Evolutionary conservation across 2,329 filamentous ascomycete genomes (phyloP).

Genomic region (Sclerotinia borealis): DNA sequence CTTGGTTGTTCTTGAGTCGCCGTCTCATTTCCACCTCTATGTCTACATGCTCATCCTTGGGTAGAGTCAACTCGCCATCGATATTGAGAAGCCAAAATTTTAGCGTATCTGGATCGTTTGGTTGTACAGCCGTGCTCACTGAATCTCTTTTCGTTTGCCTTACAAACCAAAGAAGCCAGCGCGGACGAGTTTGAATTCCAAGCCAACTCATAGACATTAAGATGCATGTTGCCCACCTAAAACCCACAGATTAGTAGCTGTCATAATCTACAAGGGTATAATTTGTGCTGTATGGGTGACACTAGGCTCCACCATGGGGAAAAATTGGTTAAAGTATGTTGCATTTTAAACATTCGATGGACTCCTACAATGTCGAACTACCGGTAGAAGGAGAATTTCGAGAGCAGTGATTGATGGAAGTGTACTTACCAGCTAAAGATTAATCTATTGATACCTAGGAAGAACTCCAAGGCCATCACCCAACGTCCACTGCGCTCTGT

Average conservation of each 20-base stretch:
- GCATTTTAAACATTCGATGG: not conserved
- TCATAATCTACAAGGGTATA: not conserved
- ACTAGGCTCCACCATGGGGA: not conserved
- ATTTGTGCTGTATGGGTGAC: not conserved
- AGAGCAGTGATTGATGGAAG: not conserved
- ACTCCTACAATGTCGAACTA: too few species aligned
- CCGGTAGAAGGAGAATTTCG: too few species aligned
- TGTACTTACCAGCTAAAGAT: constrained; percentile 39
- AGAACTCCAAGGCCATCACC: constrained; percentile 69
- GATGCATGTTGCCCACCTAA: constrained; percentile 23
- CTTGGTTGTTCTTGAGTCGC: constrained; percentile 43
- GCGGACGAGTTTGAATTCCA: constrained; percentile 56
- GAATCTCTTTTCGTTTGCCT: constrained; percentile 25
- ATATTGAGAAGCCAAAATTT: constrained; percentile 50
- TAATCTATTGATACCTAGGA: constrained; percentile 67
- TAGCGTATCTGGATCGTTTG: constrained; percentile 31
- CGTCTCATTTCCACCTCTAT: constrained; percentile 74
- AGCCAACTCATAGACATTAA: constrained; percentile 45
- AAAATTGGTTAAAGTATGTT: not conserved
- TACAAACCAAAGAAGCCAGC: constrained; percentile 49
- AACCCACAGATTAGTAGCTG: not conserved
- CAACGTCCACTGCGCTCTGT: constrained; percentile 73
- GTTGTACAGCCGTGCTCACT: constrained; percentile 15
- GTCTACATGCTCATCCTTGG: constrained; percentile 62
- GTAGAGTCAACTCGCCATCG: constrained; percentile 48